Evolutionary conservation across 129 eudicot species (phyloP), one percentile per base, ranked within the genome.

Genomic region (Tagetes patula): DNA sequence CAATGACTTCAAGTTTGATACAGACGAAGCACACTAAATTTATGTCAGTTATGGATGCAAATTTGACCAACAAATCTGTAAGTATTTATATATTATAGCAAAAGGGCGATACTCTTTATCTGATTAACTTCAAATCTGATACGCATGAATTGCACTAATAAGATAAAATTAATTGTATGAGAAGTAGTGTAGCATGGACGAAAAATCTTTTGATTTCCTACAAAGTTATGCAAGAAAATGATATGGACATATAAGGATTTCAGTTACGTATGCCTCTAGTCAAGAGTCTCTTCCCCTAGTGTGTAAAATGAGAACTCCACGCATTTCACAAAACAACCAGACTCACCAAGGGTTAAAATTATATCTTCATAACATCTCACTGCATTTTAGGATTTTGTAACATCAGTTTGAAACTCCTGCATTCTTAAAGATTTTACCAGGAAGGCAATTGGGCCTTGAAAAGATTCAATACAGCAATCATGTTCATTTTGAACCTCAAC

Each of bases 301-400:
- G 37, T 53, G 54, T 37, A 58, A 45, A 32, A 47, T 27, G 48
- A 3, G 36, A 69, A 42, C 46, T 77, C 65, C 54, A 48, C 59
- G 76, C 42, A 77, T 38, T 60, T 60, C 48, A 42, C 10, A 39
- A 47, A 69, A 31, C 58, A 31, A 3, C 69, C 42, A 37, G 53
- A 60, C 67, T 72, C 69, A 67, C 80, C 34, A 10, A 67, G 6
- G 69, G 69, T 47, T 69, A 60, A 30, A 70, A 37, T n/a, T 60
- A 13, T 8, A 47, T 13, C 48, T 77, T 46, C 50, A 75, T 38
- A 52, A 75, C 30, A 74, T 4, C 47, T 72, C 67, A 43, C n/a
- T 12, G 39, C 11, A 5, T 1, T 47, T 10, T 43, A 60, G 46
- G 38, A 73, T 45, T 73, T 39, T 6, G 41, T 11, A 11, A 39